Evolutionary conservation across 441 rosid species (phyloP), one percentile per base, ranked within the genome.

Genomic region (Croton setiger): DNA sequence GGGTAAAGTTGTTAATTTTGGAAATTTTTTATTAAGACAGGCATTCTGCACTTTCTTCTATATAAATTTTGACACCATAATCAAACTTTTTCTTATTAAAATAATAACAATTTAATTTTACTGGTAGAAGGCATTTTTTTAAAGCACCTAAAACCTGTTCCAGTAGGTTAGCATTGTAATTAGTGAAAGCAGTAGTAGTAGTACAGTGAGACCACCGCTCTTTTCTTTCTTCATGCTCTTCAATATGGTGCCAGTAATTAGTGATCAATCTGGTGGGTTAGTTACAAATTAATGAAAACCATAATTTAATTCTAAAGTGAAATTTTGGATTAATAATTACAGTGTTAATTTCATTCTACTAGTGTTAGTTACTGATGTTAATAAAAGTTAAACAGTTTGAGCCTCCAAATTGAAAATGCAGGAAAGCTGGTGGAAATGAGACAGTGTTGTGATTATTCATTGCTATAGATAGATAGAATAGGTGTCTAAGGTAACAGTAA

Each of bases 101-200:
- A 4, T 39, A 39, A 39, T 39, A 5, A 5, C 7, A 39, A 5
- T 4, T 39, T 39, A 0, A 3, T 27, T 41, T 55, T 41, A 33
- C 56, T 15, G 61, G 27, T 17, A 17, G 51, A 27, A 61, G 64
- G 21, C 66, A 62, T 59, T 67, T 39, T 63, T 47, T 27, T 27
- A 27, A n/a, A 13, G 47, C 59, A 48, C 63, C 63, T 69, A 64
- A 64, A 70, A 66, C 53, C 51, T 21, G 18, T 60, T 35, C 45
- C 58, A 74, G 60, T 74, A 64, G 80, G 70, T 59, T 81, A 85
- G 88, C 88, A 84, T 84, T 78, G 90, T 81, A 80, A 84, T 84
- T 77, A 78, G 92, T 75, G 87, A 82, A 81, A 80, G 36, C 49
- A 70, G 57, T 64, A 77, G 36, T 54, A 70, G 57, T 64, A 77